These are phyloP conservation scores for Ambrosia artemisiifolia DNA, from an alignment of 129 eudicot species.

Conservation along the genomic window DNA sequence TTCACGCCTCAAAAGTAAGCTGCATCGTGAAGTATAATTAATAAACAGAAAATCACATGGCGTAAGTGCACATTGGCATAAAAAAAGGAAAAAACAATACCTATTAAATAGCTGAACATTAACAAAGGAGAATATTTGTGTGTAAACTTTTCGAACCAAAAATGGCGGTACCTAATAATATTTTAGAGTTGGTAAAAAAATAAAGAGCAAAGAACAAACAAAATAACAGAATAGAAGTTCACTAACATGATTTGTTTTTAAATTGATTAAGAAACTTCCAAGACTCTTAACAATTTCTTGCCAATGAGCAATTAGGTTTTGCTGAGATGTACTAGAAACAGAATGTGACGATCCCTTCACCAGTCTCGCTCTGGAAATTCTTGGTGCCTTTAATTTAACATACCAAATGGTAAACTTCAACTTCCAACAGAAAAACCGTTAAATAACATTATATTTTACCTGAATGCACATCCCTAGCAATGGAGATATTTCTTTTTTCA, in stretches of 20 bases:
- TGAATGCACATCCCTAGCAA: conserved; percentile 94
- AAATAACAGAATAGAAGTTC: not conserved
- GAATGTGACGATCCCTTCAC: conserved; percentile 93
- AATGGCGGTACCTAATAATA: conserved; percentile 77
- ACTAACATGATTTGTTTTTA: conserved; percentile 86
- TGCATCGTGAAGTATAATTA: conserved; percentile 34
- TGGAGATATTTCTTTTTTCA: conserved; percentile 93
- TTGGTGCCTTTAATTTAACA: conserved; percentile 64
- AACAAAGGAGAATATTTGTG: conserved; percentile 91
- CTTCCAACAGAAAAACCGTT: conserved; percentile 4
- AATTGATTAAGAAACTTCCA: conserved; percentile 61
- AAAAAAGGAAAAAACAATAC: conserved; percentile 22
- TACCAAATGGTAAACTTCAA: conserved; percentile 19
- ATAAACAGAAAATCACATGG: not conserved
- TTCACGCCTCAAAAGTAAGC: conserved; percentile 91
- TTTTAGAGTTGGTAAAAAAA: not conserved
- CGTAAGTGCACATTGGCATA: not conserved
- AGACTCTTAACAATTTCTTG: conserved; percentile 95
- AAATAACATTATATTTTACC: conserved; percentile 33
- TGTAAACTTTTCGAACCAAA: conserved; percentile 89
- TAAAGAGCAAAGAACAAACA: not conserved
- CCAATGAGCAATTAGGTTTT: conserved; percentile 93
- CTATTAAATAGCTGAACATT: conserved; percentile 96
- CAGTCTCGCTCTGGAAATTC: conserved; percentile 96
- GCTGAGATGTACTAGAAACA: conserved; percentile 76